Evolutionary conservation across 2,329 filamentous ascomycete genomes (phyloP).

Genomic region (Penicillium sclerotiorum): DNA sequence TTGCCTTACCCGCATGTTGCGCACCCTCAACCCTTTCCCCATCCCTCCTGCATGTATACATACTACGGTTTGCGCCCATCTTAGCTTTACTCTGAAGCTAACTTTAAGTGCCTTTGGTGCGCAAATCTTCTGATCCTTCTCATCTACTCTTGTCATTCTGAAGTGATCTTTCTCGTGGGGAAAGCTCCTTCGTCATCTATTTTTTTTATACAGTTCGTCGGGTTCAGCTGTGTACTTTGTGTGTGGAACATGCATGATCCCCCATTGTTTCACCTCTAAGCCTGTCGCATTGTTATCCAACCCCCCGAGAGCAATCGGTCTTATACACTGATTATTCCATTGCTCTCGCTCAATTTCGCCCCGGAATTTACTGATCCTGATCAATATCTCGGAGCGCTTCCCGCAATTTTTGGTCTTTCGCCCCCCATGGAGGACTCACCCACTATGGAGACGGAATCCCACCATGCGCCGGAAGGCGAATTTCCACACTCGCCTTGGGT

Average conservation of each 20-base stretch:
- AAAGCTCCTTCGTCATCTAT: background rate
- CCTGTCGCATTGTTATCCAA: conserved; percentile 25
- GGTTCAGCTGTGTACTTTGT: conserved; percentile 5
- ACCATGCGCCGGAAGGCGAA: conserved; percentile 47
- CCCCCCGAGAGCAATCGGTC: background rate
- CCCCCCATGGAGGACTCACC: conserved; percentile 47
- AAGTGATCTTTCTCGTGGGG: no score
- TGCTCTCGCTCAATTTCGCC: no score
- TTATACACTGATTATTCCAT: conserved; percentile 36
- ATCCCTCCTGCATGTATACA: conserved; percentile 27
- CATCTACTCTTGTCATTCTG: no score
- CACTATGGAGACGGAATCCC: conserved; percentile 49
- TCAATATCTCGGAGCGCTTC: background rate
- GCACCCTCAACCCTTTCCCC: conserved; percentile 15
- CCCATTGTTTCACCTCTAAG: conserved; percentile 50
- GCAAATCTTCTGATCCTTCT: background rate
- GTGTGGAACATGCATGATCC: conserved; percentile 53
- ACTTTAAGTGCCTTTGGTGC: background rate
- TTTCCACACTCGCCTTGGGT: conserved; percentile 50
- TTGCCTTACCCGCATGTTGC: conserved; percentile 32
- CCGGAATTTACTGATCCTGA: background rate
- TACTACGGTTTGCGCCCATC: conserved; percentile 6
- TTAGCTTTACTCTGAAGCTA: background rate
- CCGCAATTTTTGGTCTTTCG: background rate
- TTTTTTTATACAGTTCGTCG: conserved; percentile 1